Conservation (phyloP, 345 rosid genomes). For the Gossypium turneri region DNA sequence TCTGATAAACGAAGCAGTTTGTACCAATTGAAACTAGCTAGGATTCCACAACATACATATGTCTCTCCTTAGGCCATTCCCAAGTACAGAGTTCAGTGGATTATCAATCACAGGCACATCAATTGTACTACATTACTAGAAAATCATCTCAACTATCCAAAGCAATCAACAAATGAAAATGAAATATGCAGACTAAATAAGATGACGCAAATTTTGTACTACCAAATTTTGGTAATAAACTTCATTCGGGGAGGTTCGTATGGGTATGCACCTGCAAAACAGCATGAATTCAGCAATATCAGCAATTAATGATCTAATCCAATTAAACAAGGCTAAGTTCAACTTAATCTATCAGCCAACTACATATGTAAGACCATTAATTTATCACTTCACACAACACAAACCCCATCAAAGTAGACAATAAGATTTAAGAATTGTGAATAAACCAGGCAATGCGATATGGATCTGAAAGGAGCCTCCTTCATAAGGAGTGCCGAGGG, state of each 20-base stretch:
- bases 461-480: constrained; percentile 87
- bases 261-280: constrained; percentile 88
- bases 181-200: neutral
- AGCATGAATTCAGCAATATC: constrained; percentile 19
- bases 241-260: constrained; percentile 99
- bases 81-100: neutral
- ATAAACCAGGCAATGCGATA: constrained; percentile 29
- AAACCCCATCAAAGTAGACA: no score
- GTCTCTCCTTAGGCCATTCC: neutral
- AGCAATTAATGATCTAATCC: neutral
- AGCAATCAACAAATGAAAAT: neutral
- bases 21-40: constrained; percentile 2
- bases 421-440: no score
- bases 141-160: neutral
- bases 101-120: neutral
- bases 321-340: neutral
- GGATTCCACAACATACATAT: neutral
- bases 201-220: constrained; percentile 28
- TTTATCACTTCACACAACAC: no score
- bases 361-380: no score
- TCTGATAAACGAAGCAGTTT: neutral
- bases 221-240: constrained; percentile 95
- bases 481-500: constrained; percentile 83
- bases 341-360: neutral
- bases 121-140: neutral